phyloP scores from a whole-genome alignment of 1,284 basidiomycete species.

The Moesziomyces aphidis region DNA sequence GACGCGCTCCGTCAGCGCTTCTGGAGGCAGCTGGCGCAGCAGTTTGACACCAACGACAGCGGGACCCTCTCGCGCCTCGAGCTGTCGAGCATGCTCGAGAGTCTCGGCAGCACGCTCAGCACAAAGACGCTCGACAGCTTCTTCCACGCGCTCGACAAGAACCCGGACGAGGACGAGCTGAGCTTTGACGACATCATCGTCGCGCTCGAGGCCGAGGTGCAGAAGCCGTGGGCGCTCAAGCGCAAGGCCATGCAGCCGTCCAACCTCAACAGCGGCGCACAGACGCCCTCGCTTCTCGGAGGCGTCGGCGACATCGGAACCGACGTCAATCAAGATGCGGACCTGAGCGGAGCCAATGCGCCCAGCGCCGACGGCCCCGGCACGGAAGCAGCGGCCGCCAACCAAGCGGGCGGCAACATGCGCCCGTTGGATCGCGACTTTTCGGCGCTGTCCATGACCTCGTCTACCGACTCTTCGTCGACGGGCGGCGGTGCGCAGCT shows the following conservation, averaged over 20 bases:
- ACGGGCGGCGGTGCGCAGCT: neutral
- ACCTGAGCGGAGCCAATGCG: constrained; percentile 49
- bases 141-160: constrained; percentile 72
- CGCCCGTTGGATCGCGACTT: constrained; percentile 31
- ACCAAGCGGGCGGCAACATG: constrained; percentile 25
- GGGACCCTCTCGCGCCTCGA: constrained; percentile 84
- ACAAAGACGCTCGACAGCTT: constrained; percentile 79
- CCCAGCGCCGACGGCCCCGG: constrained; percentile 5
- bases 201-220: constrained; percentile 52
- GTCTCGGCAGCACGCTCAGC: constrained; percentile 91
- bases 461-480: constrained; percentile 30
- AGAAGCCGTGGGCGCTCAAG: constrained; percentile 55
- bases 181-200: constrained; percentile 76
- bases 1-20: constrained; percentile 74
- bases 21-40: constrained; percentile 88
- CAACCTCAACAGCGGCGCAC: constrained; percentile 30
- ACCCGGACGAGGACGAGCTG: constrained; percentile 78
- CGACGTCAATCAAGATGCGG: constrained; percentile 38
- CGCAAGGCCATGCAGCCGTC: constrained; percentile 13
- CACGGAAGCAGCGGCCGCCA: constrained; percentile 4
- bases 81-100: constrained; percentile 95
- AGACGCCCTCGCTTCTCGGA: constrained; percentile 44
- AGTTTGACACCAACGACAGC: constrained; percentile 91
- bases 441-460: constrained; percentile 36
- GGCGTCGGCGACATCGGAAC: constrained; percentile 24